These are phyloP conservation scores for Backusella tarrabulga DNA, from an alignment of 192 early-diverging fungal species.

Conservation along the genomic window DNA sequence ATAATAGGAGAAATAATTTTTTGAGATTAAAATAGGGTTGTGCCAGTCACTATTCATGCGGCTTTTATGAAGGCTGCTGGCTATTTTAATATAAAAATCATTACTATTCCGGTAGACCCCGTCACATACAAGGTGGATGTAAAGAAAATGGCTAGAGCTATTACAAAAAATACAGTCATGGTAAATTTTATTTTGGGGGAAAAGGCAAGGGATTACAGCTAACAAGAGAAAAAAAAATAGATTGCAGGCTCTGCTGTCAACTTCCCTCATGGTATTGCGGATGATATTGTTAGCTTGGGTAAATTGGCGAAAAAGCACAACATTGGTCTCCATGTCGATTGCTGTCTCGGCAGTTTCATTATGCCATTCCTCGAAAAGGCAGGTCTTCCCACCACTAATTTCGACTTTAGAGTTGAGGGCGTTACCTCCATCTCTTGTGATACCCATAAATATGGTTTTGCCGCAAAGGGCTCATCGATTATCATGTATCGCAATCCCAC, in stretches of 20 bases:
- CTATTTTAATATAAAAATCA: constrained; percentile 88
- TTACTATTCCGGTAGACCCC: constrained; percentile 81
- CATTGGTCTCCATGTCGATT: constrained; percentile 92
- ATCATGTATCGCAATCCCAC: constrained; percentile 85
- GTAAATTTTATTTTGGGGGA: constrained; percentile 21
- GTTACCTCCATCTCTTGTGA: constrained; percentile 96
- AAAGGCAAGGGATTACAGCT: neutral
- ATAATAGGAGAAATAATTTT: neutral
- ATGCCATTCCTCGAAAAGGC: constrained; percentile 93
- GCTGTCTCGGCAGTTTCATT: constrained; percentile 94
- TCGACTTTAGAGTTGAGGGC: constrained; percentile 89
- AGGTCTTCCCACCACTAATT: constrained; percentile 77
- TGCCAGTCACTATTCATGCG: constrained; percentile 91
- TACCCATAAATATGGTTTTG: constrained; percentile 99
- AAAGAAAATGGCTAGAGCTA: constrained; percentile 71
- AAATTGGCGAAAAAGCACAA: constrained; percentile 75
- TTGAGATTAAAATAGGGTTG: constrained; percentile 51
- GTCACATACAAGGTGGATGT: constrained; percentile 75
- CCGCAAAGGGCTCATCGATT: constrained; percentile 95
- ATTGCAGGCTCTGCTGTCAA: constrained; percentile 89
- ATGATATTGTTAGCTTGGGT: constrained; percentile 83
- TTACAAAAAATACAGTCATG: constrained; percentile 91
- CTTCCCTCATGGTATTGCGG: constrained; percentile 92
- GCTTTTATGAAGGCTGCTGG: constrained; percentile 94
- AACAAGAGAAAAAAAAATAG: constrained; percentile 17